phyloP scores from a whole-genome alignment of 1,284 basidiomycete genomes.

The Trichosporon asahii region DNA sequence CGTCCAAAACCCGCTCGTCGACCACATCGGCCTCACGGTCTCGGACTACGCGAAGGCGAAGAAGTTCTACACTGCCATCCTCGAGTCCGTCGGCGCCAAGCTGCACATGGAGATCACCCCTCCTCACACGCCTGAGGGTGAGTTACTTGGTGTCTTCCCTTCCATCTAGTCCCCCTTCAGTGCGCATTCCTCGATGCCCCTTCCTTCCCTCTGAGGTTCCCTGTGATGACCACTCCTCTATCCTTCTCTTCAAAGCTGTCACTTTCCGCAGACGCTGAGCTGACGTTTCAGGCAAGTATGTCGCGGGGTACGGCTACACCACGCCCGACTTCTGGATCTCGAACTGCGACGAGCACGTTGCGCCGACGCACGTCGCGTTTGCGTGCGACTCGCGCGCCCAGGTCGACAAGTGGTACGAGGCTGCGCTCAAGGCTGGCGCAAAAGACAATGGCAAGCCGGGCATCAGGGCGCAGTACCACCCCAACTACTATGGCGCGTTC shows the following conservation, averaged over 20 bases:
- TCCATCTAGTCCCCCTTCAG: not conserved
- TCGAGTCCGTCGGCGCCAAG: conserved; percentile 15
- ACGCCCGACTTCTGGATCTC: conserved; percentile 21
- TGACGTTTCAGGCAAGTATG: not conserved
- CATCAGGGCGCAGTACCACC: conserved; percentile 18
- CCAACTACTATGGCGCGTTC: conserved; percentile 24
- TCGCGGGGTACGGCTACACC: conserved; percentile 11
- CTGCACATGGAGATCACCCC: conserved; percentile 15
- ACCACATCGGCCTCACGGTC: conserved; percentile 20
- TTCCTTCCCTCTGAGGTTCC: too few relatives aligned
- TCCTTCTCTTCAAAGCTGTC: too few relatives aligned
- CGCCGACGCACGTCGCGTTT: conserved; percentile 18
- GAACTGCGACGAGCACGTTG: not conserved
- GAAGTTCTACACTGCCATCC: conserved; percentile 17
- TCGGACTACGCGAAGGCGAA: conserved; percentile 19
- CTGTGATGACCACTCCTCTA: too few relatives aligned
- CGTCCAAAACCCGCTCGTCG: conserved; percentile 13
- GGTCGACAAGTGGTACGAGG: conserved; percentile 21
- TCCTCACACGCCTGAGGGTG: conserved; percentile 3
- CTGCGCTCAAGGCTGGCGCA: conserved; percentile 20
- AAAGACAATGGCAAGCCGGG: conserved; percentile 22
- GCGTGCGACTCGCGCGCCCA: not conserved
- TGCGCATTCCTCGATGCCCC: not conserved
- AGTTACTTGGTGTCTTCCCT: not conserved
- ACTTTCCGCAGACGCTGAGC: too few relatives aligned